These are phyloP conservation scores for Fraxinus velutina DNA, from an alignment of 305 asterid genomes.

Conservation along the genomic window DNA sequence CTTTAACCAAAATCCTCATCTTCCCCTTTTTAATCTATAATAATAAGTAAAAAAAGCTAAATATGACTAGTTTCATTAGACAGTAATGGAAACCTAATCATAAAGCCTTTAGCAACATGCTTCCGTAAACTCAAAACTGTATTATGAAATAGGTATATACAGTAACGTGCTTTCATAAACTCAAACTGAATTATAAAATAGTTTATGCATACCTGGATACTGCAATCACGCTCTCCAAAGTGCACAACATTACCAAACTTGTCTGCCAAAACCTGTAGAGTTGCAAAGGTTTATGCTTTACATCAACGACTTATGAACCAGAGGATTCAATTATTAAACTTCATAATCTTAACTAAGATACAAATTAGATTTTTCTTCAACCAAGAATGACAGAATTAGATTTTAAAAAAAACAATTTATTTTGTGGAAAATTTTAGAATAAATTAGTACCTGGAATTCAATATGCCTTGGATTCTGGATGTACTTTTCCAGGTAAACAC, in stretches of 20 bases:
- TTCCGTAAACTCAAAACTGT: conserved; percentile 5
- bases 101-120: conserved; percentile 2
- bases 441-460: conserved; percentile 76
- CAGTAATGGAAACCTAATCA: background rate
- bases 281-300: conserved; percentile 9
- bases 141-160: background rate
- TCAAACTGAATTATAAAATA: background rate
- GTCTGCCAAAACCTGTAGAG: conserved; percentile 82
- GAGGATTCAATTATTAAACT: background rate
- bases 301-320: conserved; percentile 6
- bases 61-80: background rate
- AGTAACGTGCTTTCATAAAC: background rate
- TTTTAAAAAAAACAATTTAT: background rate
- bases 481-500: conserved; percentile 90
- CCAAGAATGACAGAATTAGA: background rate
- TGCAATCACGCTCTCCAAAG: conserved; percentile 99
- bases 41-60: background rate
- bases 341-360: background rate
- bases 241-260: conserved; percentile 85
- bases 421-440: background rate
- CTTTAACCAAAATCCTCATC: background rate
- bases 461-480: conserved; percentile 93
- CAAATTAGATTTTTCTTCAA: background rate
- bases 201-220: conserved; percentile 67
- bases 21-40: background rate